Conservation (phyloP, 169 alveolate genomes). For the Eimeria nieschulzi region DNA sequence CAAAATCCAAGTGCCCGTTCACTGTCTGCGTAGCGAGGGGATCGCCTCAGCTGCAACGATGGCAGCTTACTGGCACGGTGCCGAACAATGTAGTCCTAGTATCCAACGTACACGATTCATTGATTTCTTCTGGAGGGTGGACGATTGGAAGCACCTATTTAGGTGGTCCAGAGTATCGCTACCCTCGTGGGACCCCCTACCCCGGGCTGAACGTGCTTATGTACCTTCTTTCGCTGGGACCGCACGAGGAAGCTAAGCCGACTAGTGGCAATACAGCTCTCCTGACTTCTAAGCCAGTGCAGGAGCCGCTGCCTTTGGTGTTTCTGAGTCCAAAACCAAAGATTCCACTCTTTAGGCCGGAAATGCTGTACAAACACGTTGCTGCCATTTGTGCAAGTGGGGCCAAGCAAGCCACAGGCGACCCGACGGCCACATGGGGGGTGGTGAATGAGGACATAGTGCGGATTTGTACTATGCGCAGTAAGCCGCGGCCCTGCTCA, state of each 20-base stretch:
- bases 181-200: background rate
- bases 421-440: background rate
- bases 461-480: background rate
- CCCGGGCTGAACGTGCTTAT: background rate
- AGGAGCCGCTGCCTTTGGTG: background rate
- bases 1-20: background rate
- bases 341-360: background rate
- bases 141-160: background rate
- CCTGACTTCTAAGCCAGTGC: background rate
- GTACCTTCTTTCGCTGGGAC: background rate
- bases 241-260: background rate
- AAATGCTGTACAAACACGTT: background rate
- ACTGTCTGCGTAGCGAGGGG: background rate
- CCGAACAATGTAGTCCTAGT: background rate
- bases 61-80: background rate
- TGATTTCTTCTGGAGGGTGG: background rate
- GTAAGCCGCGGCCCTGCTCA: background rate
- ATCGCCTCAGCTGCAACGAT: background rate
- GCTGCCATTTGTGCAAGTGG: conserved; percentile 1
- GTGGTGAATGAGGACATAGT: background rate
- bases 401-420: background rate
- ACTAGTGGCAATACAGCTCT: background rate
- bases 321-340: background rate
- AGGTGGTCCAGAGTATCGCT: background rate
- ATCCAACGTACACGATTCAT: background rate